Base-by-base conservation (phyloP, 2,329 filamentous ascomycete species). In the Neopestalotiopsis rosae region DNA sequence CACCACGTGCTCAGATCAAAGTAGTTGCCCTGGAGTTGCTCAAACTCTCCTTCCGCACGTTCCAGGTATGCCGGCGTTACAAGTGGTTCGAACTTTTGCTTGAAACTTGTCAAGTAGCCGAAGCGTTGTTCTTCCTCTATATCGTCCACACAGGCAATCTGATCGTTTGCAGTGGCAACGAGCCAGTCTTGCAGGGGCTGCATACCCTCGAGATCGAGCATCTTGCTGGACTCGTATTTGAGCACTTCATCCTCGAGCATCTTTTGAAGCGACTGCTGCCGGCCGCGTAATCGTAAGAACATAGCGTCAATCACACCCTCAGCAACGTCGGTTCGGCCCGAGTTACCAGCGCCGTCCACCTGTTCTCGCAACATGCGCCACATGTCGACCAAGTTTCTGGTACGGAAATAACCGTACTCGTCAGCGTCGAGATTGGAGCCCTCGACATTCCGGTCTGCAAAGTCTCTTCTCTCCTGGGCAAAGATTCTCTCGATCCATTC, bases 321-420 rank as follows among this genome's bases (percentile, higher is more conserved):
- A 9, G 95, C 91, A 0, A 99, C 94, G 77, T 98, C 96, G 67
- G 91, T 88, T 65, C 96, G 92, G 76, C 95, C 89, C 59, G 94
- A 97, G 75, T 93, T 92, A 56, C 90, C 91, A 4, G 95, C 95
- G 0, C 94, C 94, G 71, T 92, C 89, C 42, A 97, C 88, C 81
- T 99, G 96, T 81, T 99, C 95, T 73, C 93, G 91, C 71, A 99
- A 86, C 94, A 99, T 98, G 70, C 95, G 92, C 95, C 97, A 99
- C 86, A 98, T 92, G 76, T 97, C 95, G 68, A 95, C 92, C 67
- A 97, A 85, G 70, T 95, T 97, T 82, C 93, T 95, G 65, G 95
- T 98, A 64, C 95, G 91, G 82, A 97, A 95, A 79, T 94, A 95
- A 70, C 94, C 94, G 79, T 97, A 94, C 77, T 95, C 91, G 80